Base-by-base conservation (phyloP, 2,329 filamentous ascomycete genomes). In the Teratosphaeria pseudoeucalypti region DNA sequence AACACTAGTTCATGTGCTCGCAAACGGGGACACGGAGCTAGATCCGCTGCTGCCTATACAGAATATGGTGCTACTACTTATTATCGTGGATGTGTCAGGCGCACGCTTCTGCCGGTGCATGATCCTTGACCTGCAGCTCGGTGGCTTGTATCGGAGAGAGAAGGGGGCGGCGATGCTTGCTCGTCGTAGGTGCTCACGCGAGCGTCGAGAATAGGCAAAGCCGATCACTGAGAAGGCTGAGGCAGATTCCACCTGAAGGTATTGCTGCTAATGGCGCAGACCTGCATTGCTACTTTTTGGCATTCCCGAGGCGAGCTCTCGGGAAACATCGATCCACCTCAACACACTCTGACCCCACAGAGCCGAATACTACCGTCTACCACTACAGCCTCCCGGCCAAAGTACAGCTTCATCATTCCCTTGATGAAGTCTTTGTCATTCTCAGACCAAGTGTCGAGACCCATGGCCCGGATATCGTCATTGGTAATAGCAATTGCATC, bases 361-460 rank as follows among this genome's bases (percentile, higher is more conserved):
- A 92, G 82, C 68, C 82, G 78, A 57, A 91, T 76, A 49, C 61
- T 88, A 66, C 87, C 90, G n/a, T 89, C 82, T 68, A 89, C 85
- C 2, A 91, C 78, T n/a, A 82, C 82, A 68, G 84, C 85, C 54
- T 78, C 73, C 16, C 85, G 77, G 34, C 78, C 83, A 74, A 90
- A 91, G 74, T 89, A 92, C 63, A 82, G 74, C 62, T 73, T 78
- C 53, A 83, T 76, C 56, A 88, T 76, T 58, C 85, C 84, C 62
- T 76, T 76, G 16, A 90, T 81, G 68, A 92, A 92, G 2, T 77
- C 77, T n/a, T 82, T 82, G 70, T 92, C 89, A 16, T 78, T 77
- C 34, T 81, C 77, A 69, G 87, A 91, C 88, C 89, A 94, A 0
- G 85, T 79, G 66, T 94, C 89, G 23, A 94, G 79, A 0, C 89